Base-by-base conservation (phyloP, 306 rosid genomes). In the Vicia villosa region DNA sequence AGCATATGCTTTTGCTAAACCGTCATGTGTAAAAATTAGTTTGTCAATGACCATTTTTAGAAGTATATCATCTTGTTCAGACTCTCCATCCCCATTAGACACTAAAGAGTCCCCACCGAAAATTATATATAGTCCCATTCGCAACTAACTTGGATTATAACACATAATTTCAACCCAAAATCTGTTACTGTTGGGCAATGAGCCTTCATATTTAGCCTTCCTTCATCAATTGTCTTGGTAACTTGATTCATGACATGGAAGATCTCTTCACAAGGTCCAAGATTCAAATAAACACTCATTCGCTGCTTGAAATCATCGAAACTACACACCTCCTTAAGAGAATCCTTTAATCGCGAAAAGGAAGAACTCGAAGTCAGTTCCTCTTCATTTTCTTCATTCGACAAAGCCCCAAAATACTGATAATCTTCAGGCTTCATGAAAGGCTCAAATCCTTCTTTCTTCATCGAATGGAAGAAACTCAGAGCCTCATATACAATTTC, bases 111-210 rank as follows among this genome's bases (percentile, higher is more conserved):
- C 90, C 11, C 98, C 98, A 3, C 98, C 98, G 16, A 86, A 90
- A 52, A 88, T 77, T 52, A 93, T 66, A 77, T 83, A 85, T 20
- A 93, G 43, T 54, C 98, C 97, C 17, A 93, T 86, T 66, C 89
- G 85, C 64, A 93, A 84, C 98, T 96, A 93, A 62, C 71, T 68
- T 52, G 94, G 89, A 75, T 85, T 90, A 59, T 88, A 93, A 73
- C 91, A 84, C 97, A 86, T 71, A 4, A 93, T 79, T 79, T 90
- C 82, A 90, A 79, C 72, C 96, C 94, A 37, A 93, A 73, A 67
- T 93, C 98, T 6, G 96, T 85, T 19, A 93, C 94, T 57, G 87
- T 67, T 6, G 98, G 94, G 65, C 97, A 93, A 71, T 93, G 91
- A 1, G 88, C 85, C 92, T 90, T 93, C 96, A 93, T 81, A 74